Evolutionary conservation across 2,329 filamentous ascomycete species (phyloP), one percentile per base, ranked within the genome.

Genomic region (Sporothrix dimorphospora): DNA sequence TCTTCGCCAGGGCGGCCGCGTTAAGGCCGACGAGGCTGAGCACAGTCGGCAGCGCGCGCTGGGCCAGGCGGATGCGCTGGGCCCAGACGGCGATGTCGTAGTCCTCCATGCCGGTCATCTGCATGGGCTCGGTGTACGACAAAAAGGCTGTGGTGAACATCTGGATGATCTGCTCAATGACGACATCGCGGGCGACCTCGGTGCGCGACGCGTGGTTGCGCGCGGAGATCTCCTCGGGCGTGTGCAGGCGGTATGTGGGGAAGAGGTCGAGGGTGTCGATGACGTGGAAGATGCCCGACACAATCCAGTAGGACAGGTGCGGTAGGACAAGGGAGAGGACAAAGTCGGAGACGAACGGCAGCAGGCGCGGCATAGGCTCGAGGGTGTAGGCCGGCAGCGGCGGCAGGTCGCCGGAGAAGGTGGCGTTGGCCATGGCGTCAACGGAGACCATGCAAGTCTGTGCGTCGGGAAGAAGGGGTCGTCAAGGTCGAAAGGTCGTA

Each of bases 1-100:
- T 94, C 83, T 92, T 91, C 55, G 93, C 93, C 71, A 98, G 85
- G 49, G 89, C 88, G 6, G 86, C 82, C 21, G 94, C 90, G 79
- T 98, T 92, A 73, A 98, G 81, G 12, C 95, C 95, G 61, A 96
- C 77, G 2, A 92, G 78, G 47, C 88, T 87, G 49, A 98, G 85
- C 47, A 94, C 75, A 38, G 86, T 82, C 0, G 95, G 94, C 67
- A 98, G 83, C n/a, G 88, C 89, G 77, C 91, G 88, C 82, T 98
- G 94, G 24, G 90, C 89, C 72, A 96, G 81, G 66, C 95, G 89
- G 73, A 98, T 84, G 78, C 94, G 89, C 74, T 90, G 92, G 24
- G 94, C 94, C 93, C 95, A 98, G 76, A 95, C 90, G 38, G 94
- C 92, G 30, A 98, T 86, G 79, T 98, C 93, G 80, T 97, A 94